Evolutionary conservation across 2,329 filamentous ascomycete genomes (phyloP), one percentile per base, ranked within the genome.

Genomic region (Aspergillus floridensis): DNA sequence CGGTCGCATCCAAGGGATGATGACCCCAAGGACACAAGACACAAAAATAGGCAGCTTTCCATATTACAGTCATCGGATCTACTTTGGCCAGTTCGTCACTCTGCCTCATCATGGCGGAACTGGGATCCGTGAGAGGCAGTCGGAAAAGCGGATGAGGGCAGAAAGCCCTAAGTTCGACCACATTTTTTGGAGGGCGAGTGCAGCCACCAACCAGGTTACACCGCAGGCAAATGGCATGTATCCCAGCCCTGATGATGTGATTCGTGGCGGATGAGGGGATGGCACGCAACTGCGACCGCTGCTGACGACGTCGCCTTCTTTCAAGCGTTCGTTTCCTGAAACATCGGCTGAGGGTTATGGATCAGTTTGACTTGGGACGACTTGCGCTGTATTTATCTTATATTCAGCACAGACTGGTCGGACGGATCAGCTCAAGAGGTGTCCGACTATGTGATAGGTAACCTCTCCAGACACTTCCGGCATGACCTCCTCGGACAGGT

Each of bases 171-270:
- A 44, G 14, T 7, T 44, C 14, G 38, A n/a, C 38, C 16, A 44
- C 16, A 44, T 8, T 5, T 12, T 16, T 11, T 3, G 32, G 10
- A 12, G 32, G 11, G 32, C 4, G 32, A 12, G 4, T 16, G 32
- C 32, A 12, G 3, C 10, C 32, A 35, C 38, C 38, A 44, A 44
- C 38, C 38, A 44, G 5, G 12, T 19, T 44, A 8, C 38, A 19
- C 38, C 14, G 14, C 38, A 16, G 32, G 38, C 38, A 19, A 19
- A 44, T 44, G 38, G 16, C 38, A 44, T 44, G 38, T 1, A 44
- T 44, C 16, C 38, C 38, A n/a, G 14, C 1, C 16, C 38, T n/a
- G 57, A 59, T 59, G 58, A 57, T 59, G 58, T 59, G 53, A 59
- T 59, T 24, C 11, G 55, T 35, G 49, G 58, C 49, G n/a, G 26